These are phyloP conservation scores for Cyberlindnera petersonii DNA, from an alignment of 805 yeast species.

Conservation along the genomic window DNA sequence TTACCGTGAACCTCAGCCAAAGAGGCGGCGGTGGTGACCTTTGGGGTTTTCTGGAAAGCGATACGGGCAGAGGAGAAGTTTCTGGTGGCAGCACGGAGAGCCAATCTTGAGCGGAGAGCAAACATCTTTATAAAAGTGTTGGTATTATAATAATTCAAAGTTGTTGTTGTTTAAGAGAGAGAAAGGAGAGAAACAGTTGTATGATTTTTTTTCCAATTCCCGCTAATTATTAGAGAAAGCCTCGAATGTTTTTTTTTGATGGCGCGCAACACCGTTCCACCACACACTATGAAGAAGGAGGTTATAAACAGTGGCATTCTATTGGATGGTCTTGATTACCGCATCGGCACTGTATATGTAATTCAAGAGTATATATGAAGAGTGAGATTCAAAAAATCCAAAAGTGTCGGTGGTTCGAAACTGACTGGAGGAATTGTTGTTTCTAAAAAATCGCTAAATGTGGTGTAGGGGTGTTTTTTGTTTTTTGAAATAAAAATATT, in stretches of 20 bases:
- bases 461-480: too few species aligned
- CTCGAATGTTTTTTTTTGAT: constrained; percentile 25
- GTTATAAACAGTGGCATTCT: constrained; percentile 20
- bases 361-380: constrained; percentile 1
- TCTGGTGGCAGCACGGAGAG: constrained; percentile 31
- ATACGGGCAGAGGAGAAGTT: constrained; percentile 32
- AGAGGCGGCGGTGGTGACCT: constrained; percentile 47
- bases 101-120: constrained; percentile 34
- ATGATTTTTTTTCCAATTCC: too few species aligned
- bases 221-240: too few species aligned
- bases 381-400: too few species aligned
- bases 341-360: constrained; percentile 6
- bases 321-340: constrained; percentile 24
- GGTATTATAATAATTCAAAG: neutral
- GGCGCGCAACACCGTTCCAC: constrained; percentile 4
- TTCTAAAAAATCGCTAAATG: too few species aligned
- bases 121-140: constrained; percentile 26
- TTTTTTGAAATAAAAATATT: too few species aligned
- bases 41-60: constrained; percentile 26
- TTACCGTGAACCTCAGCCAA: constrained; percentile 79
- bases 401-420: neutral
- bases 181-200: too few species aligned
- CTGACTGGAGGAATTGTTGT: too few species aligned
- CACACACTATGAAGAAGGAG: too few species aligned
- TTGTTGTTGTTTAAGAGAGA: constrained; percentile 4